Evolutionary conservation across 75 land plant species (phyloP).

Genomic region (Selaginella moellendorffii): DNA sequence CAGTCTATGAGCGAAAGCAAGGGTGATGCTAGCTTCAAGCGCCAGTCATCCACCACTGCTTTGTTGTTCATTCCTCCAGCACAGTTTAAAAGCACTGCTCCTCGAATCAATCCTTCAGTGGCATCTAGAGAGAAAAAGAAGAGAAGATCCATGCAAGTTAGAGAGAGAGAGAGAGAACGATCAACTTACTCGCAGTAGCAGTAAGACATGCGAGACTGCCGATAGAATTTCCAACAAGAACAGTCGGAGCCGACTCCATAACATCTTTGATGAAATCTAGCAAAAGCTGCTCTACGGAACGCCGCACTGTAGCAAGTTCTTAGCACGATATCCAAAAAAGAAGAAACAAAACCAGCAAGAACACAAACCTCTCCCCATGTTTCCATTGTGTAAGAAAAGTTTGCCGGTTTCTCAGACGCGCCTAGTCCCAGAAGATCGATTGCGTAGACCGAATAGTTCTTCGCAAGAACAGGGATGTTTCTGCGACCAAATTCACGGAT

Average conservation of each 20-base stretch:
- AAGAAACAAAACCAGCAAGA: no score
- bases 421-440: conserved; percentile 77
- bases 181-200: conserved; percentile 60
- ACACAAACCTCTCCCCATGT: conserved; percentile 77
- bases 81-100: conserved; percentile 22
- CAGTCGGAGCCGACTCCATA: conserved; percentile 14
- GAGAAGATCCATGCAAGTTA: no score
- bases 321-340: no score
- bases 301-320: neutral
- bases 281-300: conserved; percentile 39
- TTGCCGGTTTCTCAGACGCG: conserved; percentile 63
- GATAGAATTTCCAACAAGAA: conserved; percentile 78
- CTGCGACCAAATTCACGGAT: neutral
- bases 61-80: conserved; percentile 29
- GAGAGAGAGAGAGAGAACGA: no score
- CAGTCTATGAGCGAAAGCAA: neutral
- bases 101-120: conserved; percentile 6
- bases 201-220: conserved; percentile 94
- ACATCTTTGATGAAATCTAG: neutral
- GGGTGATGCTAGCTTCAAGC: neutral
- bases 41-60: conserved; percentile 10
- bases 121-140: neutral
- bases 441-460: conserved; percentile 54
- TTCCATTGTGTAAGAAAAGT: conserved; percentile 72
- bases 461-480: conserved; percentile 20